Evolutionary conservation across 495 filamentous ascomycete genomes (phyloP), one percentile per base, ranked within the genome.

Genomic region (Halenospora varia): DNA sequence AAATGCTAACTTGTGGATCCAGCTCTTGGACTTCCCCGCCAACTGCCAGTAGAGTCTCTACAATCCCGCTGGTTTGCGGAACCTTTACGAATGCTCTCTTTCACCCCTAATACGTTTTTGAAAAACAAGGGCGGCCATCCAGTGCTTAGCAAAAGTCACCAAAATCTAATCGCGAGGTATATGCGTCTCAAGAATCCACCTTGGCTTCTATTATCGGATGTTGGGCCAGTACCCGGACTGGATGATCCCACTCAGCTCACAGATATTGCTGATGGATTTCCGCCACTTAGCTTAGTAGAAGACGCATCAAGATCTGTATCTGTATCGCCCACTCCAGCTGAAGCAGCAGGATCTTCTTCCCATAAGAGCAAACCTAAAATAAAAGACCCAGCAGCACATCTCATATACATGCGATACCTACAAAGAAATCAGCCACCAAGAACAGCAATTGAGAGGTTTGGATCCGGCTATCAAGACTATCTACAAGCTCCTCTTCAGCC

Each of bases 51-150:
- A 20, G 75, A 82, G 39, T 73, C 79, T 20, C 76, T 96, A 8
- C 90, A 94, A 62, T 85, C 84, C 13, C 81, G 94, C n/a, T 99
- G 94, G 94, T 92, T 90, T 71, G 87, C 89, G 1, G 94, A 99
- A 62, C 92, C 94, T 19, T 75, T 97, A 2, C 88, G 91, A 53
- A 78, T 95, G 52, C 75, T 99, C 1, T 82, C 83, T 0, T 76
- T 96, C 25, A 75, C 82, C 20, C 74, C 77, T 4, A 77, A 77
- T 0, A 78, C 81, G 0, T 99, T 97, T 62, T 77, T 88, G 45
- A 78, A 77, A 39, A 97, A 97, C 68, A 79, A 81, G 44, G 84
- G 86, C 56, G 89, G 90, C 42, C 87, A 88, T 59, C 92, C 90
- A 1, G 86, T 92, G 10, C 78, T 99, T n/a, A 86, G 83, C 19